Percentiles rank a stretch among this genome's conserved stretches.
Conservation (phyloP, 192 early-diverging fungal genomes). For the Linnemannia elongata region DNA sequence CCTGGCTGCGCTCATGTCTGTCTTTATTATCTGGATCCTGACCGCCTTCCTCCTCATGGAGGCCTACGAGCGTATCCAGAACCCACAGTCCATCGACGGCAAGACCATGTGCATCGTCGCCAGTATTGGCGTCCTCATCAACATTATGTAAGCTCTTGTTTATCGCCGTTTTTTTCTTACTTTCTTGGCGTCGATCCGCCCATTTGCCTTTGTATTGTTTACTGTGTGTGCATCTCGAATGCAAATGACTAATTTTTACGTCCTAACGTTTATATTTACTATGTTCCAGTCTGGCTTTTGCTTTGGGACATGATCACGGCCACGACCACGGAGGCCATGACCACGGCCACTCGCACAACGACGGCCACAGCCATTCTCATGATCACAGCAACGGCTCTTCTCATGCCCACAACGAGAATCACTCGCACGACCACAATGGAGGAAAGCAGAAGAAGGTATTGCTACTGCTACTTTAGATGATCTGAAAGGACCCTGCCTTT, state of each 20-base stretch:
- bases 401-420: conserved; percentile 23
- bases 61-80: conserved; percentile 75
- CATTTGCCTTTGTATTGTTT: neutral
- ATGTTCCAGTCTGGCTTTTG: conserved; percentile 60
- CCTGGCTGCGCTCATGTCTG: conserved; percentile 81
- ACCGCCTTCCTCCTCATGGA: conserved; percentile 78
- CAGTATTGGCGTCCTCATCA: conserved; percentile 78
- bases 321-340: conserved; percentile 56
- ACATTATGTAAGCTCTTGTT: conserved; percentile 71
- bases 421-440: conserved; percentile 29
- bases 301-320: conserved; percentile 60
- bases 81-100: conserved; percentile 76
- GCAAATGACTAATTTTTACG: neutral
- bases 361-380: conserved; percentile 27
- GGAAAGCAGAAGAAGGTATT: conserved; percentile 33
- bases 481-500: neutral
- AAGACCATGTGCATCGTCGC: conserved; percentile 80
- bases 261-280: conserved; percentile 4
- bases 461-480: neutral
- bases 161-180: neutral
- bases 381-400: conserved; percentile 25
- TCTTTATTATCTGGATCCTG: conserved; percentile 84
- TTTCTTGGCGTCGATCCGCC: neutral
- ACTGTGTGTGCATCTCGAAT: neutral
- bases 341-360: conserved; percentile 19